Percentiles rank a stretch among this genome's conserved stretches.
Conservation (phyloP, 371 early-diverging fungal species). For the Apophysomyces ossiformis region DNA sequence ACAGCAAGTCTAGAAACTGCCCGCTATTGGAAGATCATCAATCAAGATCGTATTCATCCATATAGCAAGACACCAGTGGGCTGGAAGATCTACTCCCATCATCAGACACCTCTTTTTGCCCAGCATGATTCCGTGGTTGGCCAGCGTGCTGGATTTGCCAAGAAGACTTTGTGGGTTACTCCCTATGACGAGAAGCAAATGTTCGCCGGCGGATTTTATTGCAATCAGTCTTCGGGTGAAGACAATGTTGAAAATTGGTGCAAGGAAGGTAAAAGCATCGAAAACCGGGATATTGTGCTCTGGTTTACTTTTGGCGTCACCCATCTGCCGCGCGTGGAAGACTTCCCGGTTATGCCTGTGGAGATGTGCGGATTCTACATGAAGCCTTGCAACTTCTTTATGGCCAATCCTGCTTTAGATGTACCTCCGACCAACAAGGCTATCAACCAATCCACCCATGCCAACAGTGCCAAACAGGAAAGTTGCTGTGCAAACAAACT, state of each 20-base stretch:
- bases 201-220: slow-evolving; percentile 61
- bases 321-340: slow-evolving; percentile 57
- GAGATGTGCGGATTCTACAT: slow-evolving; percentile 54
- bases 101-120: slow-evolving; percentile 44
- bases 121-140: slow-evolving; percentile 50
- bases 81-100: slow-evolving; percentile 47
- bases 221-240: slow-evolving; percentile 49
- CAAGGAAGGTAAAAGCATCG: slow-evolving; percentile 34
- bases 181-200: slow-evolving; percentile 54
- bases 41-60: slow-evolving; percentile 47
- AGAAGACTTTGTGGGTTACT: slow-evolving; percentile 57
- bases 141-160: slow-evolving; percentile 56
- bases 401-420: slow-evolving; percentile 53
- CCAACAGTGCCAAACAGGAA: slow-evolving; percentile 27
- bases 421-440: slow-evolving; percentile 52
- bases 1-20: slow-evolving; percentile 35
- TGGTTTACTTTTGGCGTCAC: slow-evolving; percentile 61
- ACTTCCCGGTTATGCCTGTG: slow-evolving; percentile 61
- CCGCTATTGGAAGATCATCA: slow-evolving; percentile 57
- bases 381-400: slow-evolving; percentile 57
- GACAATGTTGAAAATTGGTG: slow-evolving; percentile 45
- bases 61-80: slow-evolving; percentile 50
- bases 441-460: slow-evolving; percentile 45
- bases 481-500: slow-evolving; percentile 41
- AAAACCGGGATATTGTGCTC: slow-evolving; percentile 51